Percentiles rank a stretch among this genome's conserved stretches.
phyloP scores from a whole-genome alignment of 768 basidiomycete species.

The Trametes cinnabarina region DNA sequence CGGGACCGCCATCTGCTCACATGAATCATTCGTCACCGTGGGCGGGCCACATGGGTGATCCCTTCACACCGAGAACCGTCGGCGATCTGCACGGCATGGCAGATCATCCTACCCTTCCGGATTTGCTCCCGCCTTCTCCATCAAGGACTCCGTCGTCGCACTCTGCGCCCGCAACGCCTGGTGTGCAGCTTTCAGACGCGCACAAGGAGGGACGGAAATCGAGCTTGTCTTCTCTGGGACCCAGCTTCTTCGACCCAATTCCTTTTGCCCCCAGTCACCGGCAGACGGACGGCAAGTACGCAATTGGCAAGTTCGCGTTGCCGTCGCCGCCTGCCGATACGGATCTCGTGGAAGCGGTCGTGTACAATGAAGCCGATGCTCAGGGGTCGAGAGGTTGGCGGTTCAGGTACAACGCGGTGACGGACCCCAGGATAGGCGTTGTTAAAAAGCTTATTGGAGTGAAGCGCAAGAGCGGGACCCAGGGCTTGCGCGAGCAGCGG shows the following conservation, averaged over 20 bases:
- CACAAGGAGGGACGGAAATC: constrained; percentile 24
- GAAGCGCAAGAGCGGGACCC: constrained; percentile 57
- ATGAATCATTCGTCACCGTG: constrained; percentile 20
- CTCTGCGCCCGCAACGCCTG: constrained; percentile 52
- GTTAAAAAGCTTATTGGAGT: constrained; percentile 66
- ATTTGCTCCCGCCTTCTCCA: constrained; percentile 51
- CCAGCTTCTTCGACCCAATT: constrained; percentile 64
- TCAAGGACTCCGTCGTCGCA: constrained; percentile 46
- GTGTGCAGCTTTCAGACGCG: constrained; percentile 43
- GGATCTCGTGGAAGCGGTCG: constrained; percentile 21
- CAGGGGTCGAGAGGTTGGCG: constrained; percentile 42
- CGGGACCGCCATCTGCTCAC: constrained; percentile 30
- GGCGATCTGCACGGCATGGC: constrained; percentile 5
- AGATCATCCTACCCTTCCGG: constrained; percentile 31
- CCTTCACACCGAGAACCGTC: constrained; percentile 19
- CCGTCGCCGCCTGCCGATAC: constrained; percentile 59
- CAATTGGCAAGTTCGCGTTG: constrained; percentile 67
- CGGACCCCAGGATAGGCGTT: constrained; percentile 71
- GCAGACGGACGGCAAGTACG: constrained; percentile 70
- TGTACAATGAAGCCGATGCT: neutral
- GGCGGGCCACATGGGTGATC: constrained; percentile 18
- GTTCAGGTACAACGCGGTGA: constrained; percentile 53
- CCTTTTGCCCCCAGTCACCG: constrained; percentile 67
- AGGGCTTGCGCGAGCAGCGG: constrained; percentile 36
- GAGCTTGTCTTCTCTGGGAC: constrained; percentile 19